A percentile compares a stretch with the other conserved stretches of the same genome.
Conservation (phyloP, 495 filamentous ascomycete genomes). For the Corynascus novoguineensis region DNA sequence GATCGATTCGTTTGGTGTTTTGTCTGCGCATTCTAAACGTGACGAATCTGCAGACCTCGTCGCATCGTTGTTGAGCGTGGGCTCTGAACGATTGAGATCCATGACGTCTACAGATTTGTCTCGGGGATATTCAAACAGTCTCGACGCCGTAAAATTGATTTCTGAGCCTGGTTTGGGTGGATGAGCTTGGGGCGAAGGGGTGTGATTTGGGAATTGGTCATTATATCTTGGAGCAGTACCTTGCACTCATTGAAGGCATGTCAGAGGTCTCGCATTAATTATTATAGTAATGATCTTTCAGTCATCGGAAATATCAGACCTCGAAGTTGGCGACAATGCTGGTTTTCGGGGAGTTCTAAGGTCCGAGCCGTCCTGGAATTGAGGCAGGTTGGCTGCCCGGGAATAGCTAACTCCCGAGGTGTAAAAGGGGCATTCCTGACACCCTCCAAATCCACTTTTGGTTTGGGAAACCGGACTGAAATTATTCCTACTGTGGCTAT, state of each 20-base stretch:
- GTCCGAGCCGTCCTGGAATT: not conserved
- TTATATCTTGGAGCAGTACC: too few relatives aligned
- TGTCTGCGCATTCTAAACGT: not conserved
- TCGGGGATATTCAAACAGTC: too few relatives aligned
- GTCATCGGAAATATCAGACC: not conserved
- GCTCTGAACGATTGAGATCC: not conserved
- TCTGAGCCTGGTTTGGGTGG: too few relatives aligned
- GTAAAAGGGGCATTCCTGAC: slow-evolving; percentile 19
- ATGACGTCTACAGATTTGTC: not conserved
- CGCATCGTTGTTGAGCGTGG: not conserved
- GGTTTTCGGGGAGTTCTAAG: not conserved
- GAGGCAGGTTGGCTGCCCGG: not conserved
- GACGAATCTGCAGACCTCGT: not conserved
- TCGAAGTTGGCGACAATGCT: not conserved
- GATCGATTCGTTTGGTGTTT: not conserved
- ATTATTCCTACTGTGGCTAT: not conserved
- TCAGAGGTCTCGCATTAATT: too few relatives aligned
- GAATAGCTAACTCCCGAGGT: slow-evolving; percentile 6
- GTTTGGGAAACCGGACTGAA: too few relatives aligned
- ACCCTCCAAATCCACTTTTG: too few relatives aligned
- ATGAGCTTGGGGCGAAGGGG: too few relatives aligned
- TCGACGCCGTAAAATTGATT: too few relatives aligned
- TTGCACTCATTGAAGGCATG: too few relatives aligned
- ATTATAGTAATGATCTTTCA: not conserved
- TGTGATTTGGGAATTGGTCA: too few relatives aligned